Conservation (phyloP, 2,329 filamentous ascomycete genomes). For the Exserohilum rostratum region DNA sequence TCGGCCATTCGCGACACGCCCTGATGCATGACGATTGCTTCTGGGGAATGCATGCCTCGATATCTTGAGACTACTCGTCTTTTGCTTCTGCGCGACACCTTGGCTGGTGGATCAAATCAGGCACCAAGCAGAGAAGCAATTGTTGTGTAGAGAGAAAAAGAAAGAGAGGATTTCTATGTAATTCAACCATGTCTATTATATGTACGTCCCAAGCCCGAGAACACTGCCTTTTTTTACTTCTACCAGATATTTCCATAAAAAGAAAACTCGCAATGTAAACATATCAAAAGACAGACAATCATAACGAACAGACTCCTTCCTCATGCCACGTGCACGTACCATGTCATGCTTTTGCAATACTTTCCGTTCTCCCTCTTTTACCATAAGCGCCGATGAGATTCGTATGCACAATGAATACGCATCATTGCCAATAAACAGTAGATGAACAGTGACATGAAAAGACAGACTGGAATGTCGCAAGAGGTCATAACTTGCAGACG, state of each 20-base stretch:
- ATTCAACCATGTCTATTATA: slow-evolving; percentile 2
- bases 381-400: slow-evolving; percentile 4
- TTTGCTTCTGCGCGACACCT: no score
- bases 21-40: neutral
- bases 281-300: slow-evolving; percentile 10
- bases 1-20: neutral
- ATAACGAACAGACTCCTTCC: slow-evolving; percentile 1
- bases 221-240: neutral
- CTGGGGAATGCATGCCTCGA: neutral
- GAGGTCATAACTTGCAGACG: slow-evolving; percentile 26
- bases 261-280: slow-evolving; percentile 3
- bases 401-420: neutral
- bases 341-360: slow-evolving; percentile 14
- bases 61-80: no score
- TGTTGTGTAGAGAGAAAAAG: neutral
- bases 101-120: no score
- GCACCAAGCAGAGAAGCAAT: neutral
- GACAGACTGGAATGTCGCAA: slow-evolving; percentile 14
- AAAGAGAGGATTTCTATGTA: neutral
- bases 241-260: neutral
- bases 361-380: slow-evolving; percentile 1
- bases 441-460: slow-evolving; percentile 9
- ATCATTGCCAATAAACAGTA: slow-evolving; percentile 2
- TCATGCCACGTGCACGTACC: neutral
- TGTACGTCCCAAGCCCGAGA: neutral